Conservation (phyloP, 805 yeast species). For the Metschnikowia arizonensis region DNA sequence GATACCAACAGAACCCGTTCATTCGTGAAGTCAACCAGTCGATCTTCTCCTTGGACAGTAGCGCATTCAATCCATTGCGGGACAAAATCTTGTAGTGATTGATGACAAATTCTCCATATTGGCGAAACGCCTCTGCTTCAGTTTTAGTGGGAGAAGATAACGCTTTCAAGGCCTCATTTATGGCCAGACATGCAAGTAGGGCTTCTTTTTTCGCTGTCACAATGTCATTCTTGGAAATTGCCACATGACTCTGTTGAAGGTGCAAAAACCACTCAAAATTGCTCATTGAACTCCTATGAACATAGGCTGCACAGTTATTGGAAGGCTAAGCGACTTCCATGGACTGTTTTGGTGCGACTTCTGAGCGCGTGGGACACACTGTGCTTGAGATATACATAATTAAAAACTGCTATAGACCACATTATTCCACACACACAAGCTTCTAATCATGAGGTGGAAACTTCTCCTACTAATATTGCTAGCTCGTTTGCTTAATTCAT, state of each 20-base stretch:
- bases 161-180: constrained; percentile 9
- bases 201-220: constrained; percentile 10
- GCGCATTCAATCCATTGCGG: constrained; percentile 8
- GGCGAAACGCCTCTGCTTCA: neutral
- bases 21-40: constrained; percentile 17
- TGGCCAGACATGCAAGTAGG: constrained; percentile 9
- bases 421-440: neutral
- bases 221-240: constrained; percentile 10
- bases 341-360: neutral
- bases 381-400: neutral
- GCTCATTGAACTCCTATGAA: neutral
- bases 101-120: constrained; percentile 12
- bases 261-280: constrained; percentile 3
- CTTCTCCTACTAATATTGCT: constrained; percentile 21
- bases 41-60: constrained; percentile 16
- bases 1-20: constrained; percentile 16
- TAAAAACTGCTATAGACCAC: neutral
- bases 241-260: constrained; percentile 13
- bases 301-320: neutral
- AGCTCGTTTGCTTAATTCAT: constrained; percentile 58
- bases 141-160: neutral
- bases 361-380: neutral
- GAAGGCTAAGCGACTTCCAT: neutral
- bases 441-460: neutral
- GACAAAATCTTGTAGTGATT: constrained; percentile 8